A percentile compares a stretch with the other conserved stretches of the same genome.
phyloP scores from a whole-genome alignment of 148 eudicot species.

The Chenopodium album region DNA sequence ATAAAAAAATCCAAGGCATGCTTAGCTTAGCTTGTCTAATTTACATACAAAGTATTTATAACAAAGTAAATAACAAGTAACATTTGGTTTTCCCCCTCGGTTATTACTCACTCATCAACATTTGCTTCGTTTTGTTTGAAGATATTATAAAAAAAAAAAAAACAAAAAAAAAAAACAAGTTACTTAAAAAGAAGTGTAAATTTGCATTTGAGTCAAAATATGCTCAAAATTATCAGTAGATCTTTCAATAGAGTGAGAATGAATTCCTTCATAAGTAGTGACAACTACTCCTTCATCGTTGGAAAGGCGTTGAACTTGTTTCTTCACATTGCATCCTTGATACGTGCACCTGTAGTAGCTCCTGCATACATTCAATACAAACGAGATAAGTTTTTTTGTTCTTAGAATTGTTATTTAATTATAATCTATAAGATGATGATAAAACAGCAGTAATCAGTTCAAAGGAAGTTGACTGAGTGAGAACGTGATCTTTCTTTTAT shows the following conservation, averaged over 20 bases:
- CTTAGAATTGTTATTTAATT: too few species aligned
- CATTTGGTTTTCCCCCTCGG: not conserved
- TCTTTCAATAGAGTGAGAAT: constrained; percentile 72
- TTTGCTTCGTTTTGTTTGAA: not conserved
- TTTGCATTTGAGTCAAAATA: constrained; percentile 82
- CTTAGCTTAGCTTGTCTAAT: not conserved
- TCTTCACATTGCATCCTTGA: constrained; percentile 85
- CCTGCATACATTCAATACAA: constrained; percentile 29
- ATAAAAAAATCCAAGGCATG: not conserved
- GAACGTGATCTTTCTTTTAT: too few species aligned
- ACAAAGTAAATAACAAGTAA: too few species aligned
- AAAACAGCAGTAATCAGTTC: not conserved
- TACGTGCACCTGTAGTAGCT: constrained; percentile 83
- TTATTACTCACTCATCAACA: not conserved
- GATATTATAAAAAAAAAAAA: not conserved
- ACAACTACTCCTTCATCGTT: constrained; percentile 76
- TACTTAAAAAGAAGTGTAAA: constrained; percentile 38
- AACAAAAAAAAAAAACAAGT: too few species aligned
- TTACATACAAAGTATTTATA: not conserved
- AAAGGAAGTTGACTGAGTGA: not conserved
- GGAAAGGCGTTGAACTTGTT: constrained; percentile 80
- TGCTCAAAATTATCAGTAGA: constrained; percentile 85
- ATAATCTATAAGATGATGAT: too few species aligned
- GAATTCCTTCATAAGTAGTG: constrained; percentile 89
- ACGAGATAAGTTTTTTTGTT: not conserved